Evolutionary conservation across 768 basidiomycete genomes (phyloP).

Genomic region (Hirschioporus abietinus): DNA sequence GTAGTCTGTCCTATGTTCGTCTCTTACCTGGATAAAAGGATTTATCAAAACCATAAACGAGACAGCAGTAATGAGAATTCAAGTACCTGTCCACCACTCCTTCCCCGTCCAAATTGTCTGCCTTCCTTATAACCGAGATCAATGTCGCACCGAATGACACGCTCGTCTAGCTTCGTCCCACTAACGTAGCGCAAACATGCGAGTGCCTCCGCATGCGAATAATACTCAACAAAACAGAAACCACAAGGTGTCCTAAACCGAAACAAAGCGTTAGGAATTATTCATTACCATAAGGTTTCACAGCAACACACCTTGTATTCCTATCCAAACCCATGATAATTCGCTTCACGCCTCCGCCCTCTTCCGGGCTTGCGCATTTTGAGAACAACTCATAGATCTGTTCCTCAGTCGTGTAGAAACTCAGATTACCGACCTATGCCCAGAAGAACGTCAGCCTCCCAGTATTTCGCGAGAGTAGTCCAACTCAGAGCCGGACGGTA

Average conservation of each 20-base stretch:
- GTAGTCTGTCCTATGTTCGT: slow-evolving; percentile 96
- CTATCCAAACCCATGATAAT: slow-evolving; percentile 95
- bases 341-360: slow-evolving; percentile 86
- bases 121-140: slow-evolving; percentile 97
- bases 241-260: slow-evolving; percentile 77
- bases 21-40: slow-evolving; percentile 49
- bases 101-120: slow-evolving; percentile 94
- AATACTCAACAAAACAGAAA: slow-evolving; percentile 96
- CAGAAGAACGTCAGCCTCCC: slow-evolving; percentile 10
- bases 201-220: slow-evolving; percentile 89
- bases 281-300: not conserved
- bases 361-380: slow-evolving; percentile 83
- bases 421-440: slow-evolving; percentile 82
- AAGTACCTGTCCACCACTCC: slow-evolving; percentile 86
- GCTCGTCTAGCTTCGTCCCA: slow-evolving; percentile 98
- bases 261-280: slow-evolving; percentile 12
- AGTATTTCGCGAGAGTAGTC: slow-evolving; percentile 8
- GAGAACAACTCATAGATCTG: slow-evolving; percentile 92
- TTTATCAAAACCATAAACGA: slow-evolving; percentile 8
- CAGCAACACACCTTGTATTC: slow-evolving; percentile 61
- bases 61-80: not conserved
- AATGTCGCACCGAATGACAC: slow-evolving; percentile 95
- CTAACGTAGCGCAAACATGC: slow-evolving; percentile 91
- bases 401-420: slow-evolving; percentile 93
- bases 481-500: slow-evolving; percentile 14